A percentile compares a stretch with the other conserved stretches of the same genome.
These are phyloP conservation scores for Aspergillus aculeatinus DNA, from an alignment of 2,329 filamentous ascomycete species.

Conservation along the genomic window DNA sequence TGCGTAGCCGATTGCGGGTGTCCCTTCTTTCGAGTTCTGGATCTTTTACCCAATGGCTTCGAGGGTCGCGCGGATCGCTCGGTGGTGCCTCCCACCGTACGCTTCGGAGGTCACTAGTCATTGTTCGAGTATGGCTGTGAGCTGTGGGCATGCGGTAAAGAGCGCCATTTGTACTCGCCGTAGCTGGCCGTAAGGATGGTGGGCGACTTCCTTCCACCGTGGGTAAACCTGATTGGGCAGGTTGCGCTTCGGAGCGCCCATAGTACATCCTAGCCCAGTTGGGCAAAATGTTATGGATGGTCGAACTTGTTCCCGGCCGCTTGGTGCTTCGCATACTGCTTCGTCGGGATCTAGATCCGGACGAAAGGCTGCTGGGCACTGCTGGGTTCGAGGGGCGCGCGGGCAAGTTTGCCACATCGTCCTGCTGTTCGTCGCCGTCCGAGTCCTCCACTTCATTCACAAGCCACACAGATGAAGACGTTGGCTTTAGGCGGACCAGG, in stretches of 20 bases:
- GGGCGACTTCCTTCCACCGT: conserved; percentile 34
- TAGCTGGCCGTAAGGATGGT: conserved; percentile 29
- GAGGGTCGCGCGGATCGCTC: conserved; percentile 41
- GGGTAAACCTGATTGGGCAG: conserved; percentile 48
- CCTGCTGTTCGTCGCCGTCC: conserved; percentile 35
- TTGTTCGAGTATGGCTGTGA: conserved; percentile 31
- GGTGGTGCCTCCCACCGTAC: conserved; percentile 8
- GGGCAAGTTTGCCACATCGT: conserved; percentile 39
- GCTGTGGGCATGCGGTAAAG: conserved; percentile 32
- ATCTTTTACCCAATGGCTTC: conserved; percentile 42
- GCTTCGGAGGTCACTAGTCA: conserved; percentile 21
- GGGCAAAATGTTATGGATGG: conserved; percentile 46
- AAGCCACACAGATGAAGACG: conserved; percentile 35
- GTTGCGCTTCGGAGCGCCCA: conserved; percentile 58
- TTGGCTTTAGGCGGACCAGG: conserved; percentile 23
- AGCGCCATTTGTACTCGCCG: conserved; percentile 29
- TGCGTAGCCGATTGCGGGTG: conserved; percentile 52
- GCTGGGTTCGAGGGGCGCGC: conserved; percentile 31
- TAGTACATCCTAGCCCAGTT: conserved; percentile 65
- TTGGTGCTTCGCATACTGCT: conserved; percentile 38
- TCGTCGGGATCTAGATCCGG: conserved; percentile 41
- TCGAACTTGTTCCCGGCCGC: conserved; percentile 46
- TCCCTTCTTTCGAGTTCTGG: conserved; percentile 26
- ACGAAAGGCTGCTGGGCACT: conserved; percentile 43
- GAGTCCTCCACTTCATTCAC: conserved; percentile 35